Percentiles rank a stretch among this genome's conserved stretches.
These are phyloP conservation scores for Stagonosporopsis cucurbitacearum DNA, from an alignment of 2,329 filamentous ascomycete species.

Conservation along the genomic window DNA sequence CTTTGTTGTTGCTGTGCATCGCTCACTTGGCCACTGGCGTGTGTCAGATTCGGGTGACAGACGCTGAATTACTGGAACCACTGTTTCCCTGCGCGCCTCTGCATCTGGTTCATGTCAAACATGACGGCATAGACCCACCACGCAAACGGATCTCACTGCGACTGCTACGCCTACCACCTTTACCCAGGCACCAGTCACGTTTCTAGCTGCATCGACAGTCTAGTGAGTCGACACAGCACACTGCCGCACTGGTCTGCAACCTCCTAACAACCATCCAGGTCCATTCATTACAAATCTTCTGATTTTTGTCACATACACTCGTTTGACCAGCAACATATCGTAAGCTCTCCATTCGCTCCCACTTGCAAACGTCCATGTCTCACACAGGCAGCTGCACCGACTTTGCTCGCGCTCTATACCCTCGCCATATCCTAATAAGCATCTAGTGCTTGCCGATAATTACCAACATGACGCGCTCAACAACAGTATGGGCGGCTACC, in stretches of 20 bases:
- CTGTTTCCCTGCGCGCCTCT: constrained; percentile 24
- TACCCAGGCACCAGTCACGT: constrained; percentile 32
- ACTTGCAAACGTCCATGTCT: constrained; percentile 19
- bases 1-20: constrained; percentile 28
- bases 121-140: constrained; percentile 46
- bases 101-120: constrained; percentile 35
- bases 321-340: constrained; percentile 54
- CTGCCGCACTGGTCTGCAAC: not conserved
- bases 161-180: constrained; percentile 30
- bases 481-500: constrained; percentile 55
- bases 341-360: constrained; percentile 24
- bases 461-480: constrained; percentile 53
- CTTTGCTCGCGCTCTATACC: constrained; percentile 27
- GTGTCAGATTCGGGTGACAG: constrained; percentile 27
- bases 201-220: constrained; percentile 46
- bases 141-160: constrained; percentile 27
- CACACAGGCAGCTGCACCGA: constrained; percentile 22
- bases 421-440: constrained; percentile 35
- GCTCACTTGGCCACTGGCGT: constrained; percentile 24
- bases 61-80: constrained; percentile 29
- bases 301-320: constrained; percentile 59
- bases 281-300: constrained; percentile 49
- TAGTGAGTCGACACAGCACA: constrained; percentile 36
- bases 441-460: constrained; percentile 39
- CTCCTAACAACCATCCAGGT: constrained; percentile 35